These are phyloP conservation scores for Ganoderma lingzhi DNA, from an alignment of 1,284 basidiomycete genomes.

Conservation along the genomic window DNA sequence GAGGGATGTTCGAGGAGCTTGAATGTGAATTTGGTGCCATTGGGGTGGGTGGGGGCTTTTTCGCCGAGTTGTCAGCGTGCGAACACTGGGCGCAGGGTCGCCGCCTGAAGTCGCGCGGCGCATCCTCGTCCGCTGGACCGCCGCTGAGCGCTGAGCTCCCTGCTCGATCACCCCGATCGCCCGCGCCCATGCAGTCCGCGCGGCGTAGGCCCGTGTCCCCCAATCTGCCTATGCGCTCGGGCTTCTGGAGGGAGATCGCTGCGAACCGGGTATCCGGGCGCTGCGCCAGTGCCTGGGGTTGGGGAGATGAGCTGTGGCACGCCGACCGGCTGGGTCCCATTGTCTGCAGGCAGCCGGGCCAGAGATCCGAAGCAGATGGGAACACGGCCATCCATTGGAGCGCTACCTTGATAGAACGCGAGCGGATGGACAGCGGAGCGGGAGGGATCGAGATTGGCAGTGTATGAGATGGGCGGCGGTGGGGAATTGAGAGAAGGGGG, in stretches of 20 bases:
- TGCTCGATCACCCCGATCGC: neutral
- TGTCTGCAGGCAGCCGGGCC: neutral
- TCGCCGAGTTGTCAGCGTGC: neutral
- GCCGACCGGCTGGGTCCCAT: neutral
- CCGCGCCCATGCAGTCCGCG: neutral
- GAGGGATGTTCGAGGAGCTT: neutral
- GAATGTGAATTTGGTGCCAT: neutral
- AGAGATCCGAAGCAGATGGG: neutral
- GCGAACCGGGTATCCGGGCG: neutral
- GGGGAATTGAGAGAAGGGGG: neutral
- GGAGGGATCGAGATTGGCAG: neutral
- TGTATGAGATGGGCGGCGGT: neutral
- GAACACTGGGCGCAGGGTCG: neutral
- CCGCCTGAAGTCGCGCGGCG: neutral
- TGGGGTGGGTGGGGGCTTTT: neutral
- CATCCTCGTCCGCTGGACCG: neutral
- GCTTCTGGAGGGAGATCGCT: neutral
- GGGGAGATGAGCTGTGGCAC: neutral
- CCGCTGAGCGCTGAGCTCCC: conserved; percentile 6
- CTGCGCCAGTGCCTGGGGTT: neutral
- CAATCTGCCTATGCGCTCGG: neutral
- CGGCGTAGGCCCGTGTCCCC: neutral
- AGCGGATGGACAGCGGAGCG: neutral
- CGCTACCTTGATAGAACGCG: neutral
- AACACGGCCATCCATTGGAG: neutral